Base-by-base conservation (phyloP, 768 basidiomycete genomes). In the Boletus barrowsii region DNA sequence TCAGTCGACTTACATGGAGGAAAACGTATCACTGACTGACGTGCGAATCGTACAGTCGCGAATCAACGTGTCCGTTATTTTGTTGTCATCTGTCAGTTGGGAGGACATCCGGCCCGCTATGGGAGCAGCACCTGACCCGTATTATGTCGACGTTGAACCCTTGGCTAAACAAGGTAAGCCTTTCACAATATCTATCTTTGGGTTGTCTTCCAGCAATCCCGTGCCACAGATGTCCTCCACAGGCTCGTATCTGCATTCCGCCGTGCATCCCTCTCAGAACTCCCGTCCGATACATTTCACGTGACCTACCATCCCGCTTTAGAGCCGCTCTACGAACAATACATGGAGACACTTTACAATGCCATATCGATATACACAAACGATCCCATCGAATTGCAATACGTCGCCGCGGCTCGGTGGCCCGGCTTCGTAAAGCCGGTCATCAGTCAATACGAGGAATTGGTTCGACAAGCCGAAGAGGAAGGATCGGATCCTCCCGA, bases 351-450 rank as follows among this genome's bases (percentile, higher is more conserved):
- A 10, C 68, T 93, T 3, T 82, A 81, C 63, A 79, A 81, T 44
- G 74, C 81, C 30, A 84, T 89, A 63, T 78, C 78, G 20, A 76
- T 82, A 7, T 90, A 84, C 67, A 83, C 81, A 4, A 79, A 77
- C 39, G 84, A 91, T 62, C 80, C 83, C 1, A 66, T 81, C 46
- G 90, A 93, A 63, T 75, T 93, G 1, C 78, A 80, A 41, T 93
- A 92, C 62, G 79, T 93, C 29, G 82, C 87, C 3, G 83, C 86
- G 0, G 87, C 90, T 7, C 78, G 84, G 20, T 93, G 91, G 90
- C 88, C 90, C 0, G 86, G 83, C 3, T 92, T 90, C 60, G 79
- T 86, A 1, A 79, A 83, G 50, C 89, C 90, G 0, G 64, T 92
- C 14, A 65, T 89, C 8, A 81, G 81, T 49, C 80, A 81, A 32